A percentile compares a stretch with the other conserved stretches of the same genome.
phyloP scores from a whole-genome alignment of 495 filamentous ascomycete species.

The Xylaria flabelliformis region DNA sequence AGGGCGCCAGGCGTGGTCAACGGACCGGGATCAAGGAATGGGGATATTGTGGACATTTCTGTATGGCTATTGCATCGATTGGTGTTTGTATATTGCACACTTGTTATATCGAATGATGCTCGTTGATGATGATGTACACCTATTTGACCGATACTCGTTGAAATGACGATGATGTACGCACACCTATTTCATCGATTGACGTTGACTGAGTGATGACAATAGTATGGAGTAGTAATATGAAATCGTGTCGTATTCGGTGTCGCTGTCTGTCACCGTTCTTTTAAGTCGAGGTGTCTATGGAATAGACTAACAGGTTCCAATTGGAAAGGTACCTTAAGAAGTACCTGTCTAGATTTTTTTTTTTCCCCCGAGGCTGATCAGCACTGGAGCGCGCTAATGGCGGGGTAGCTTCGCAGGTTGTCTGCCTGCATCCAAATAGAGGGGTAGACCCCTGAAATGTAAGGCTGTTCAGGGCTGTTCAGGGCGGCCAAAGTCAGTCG shows the following conservation, averaged over 20 bases:
- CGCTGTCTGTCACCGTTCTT: neutral
- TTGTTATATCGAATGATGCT: neutral
- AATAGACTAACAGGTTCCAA: no score
- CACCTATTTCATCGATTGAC: neutral
- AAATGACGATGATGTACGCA: no score
- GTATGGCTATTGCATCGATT: neutral
- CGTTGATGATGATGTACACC: no score
- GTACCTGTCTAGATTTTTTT: conserved; percentile 13
- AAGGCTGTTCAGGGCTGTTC: conserved; percentile 21
- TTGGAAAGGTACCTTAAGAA: no score
- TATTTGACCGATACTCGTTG: no score
- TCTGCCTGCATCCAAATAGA: conserved; percentile 6
- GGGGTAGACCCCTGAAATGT: conserved; percentile 20
- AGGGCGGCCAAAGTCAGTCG: neutral
- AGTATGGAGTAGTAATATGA: neutral
- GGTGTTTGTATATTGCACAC: no score
- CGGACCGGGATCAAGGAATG: conserved; percentile 72
- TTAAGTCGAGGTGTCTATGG: no score
- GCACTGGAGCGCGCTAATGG: conserved; percentile 18
- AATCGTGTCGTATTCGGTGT: neutral
- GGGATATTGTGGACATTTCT: conserved; percentile 58
- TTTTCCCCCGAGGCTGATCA: neutral
- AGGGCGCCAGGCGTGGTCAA: conserved; percentile 62
- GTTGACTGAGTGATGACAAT: neutral
- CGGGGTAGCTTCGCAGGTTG: conserved; percentile 25